These are phyloP conservation scores for Lepidium didymum DNA, from an alignment of 345 rosid species.

Conservation along the genomic window DNA sequence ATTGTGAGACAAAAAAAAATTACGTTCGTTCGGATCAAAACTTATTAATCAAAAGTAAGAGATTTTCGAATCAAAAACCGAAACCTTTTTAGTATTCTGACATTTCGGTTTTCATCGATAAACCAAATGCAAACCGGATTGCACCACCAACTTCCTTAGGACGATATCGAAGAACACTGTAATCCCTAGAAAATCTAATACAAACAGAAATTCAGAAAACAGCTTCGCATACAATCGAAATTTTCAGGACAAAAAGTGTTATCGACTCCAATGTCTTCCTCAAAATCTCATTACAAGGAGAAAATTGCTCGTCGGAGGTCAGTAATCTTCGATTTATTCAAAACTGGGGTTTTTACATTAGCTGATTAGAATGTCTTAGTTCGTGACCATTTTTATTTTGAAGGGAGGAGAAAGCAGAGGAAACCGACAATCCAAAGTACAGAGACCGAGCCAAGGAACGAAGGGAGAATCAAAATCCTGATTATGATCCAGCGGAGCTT, in stretches of 20 bases:
- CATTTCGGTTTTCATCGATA: too few relatives aligned
- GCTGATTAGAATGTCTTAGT: neutral
- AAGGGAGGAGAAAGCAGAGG: conserved; percentile 91
- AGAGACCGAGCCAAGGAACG: conserved; percentile 97
- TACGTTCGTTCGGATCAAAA: too few relatives aligned
- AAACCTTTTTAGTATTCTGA: too few relatives aligned
- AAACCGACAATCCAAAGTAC: conserved; percentile 66
- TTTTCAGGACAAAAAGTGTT: neutral
- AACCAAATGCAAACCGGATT: too few relatives aligned
- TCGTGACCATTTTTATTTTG: neutral
- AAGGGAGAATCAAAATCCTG: conserved; percentile 95
- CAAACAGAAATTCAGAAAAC: neutral
- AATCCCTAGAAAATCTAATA: neutral
- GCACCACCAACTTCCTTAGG: too few relatives aligned
- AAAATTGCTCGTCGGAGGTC: conserved; percentile 83
- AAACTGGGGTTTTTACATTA: neutral
- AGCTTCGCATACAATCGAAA: neutral
- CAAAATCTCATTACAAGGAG: conserved; percentile 71
- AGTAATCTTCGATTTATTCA: conserved; percentile 6
- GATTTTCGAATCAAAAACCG: too few relatives aligned
- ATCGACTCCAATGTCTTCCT: conserved; percentile 41
- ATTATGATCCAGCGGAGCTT: conserved; percentile 76
- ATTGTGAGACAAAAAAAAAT: too few relatives aligned
- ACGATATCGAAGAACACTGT: neutral
- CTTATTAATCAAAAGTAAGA: too few relatives aligned